phyloP scores from a whole-genome alignment of 2,329 filamentous ascomycete species.

The Xylariaceae sp. region DNA sequence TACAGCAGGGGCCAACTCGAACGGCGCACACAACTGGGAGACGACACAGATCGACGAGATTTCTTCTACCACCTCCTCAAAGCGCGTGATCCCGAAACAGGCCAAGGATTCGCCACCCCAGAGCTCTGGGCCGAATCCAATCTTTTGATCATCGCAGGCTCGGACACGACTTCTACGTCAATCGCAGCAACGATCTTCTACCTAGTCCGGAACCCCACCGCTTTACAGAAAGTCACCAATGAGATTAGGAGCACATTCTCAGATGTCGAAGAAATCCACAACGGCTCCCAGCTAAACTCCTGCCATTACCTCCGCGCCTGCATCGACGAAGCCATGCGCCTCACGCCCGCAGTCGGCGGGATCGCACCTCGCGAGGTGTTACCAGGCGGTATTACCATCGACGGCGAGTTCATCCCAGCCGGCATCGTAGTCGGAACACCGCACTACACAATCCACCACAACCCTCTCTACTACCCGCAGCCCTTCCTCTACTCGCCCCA shows the following conservation, averaged over 20 bases:
- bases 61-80: slow-evolving; percentile 75
- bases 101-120: slow-evolving; percentile 60
- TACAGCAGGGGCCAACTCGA: slow-evolving; percentile 67
- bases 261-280: slow-evolving; percentile 53
- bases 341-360: slow-evolving; percentile 60
- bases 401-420: slow-evolving; percentile 52
- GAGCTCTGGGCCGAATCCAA: slow-evolving; percentile 73
- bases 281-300: slow-evolving; percentile 47
- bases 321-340: slow-evolving; percentile 64
- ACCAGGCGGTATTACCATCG: slow-evolving; percentile 51
- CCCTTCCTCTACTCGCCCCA: slow-evolving; percentile 61
- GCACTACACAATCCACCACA: slow-evolving; percentile 68
- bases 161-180: slow-evolving; percentile 70
- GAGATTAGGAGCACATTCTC: slow-evolving; percentile 54
- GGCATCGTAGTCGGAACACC: slow-evolving; percentile 64
- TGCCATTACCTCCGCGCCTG: slow-evolving; percentile 62
- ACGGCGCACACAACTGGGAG: slow-evolving; percentile 64
- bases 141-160: slow-evolving; percentile 68
- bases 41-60: slow-evolving; percentile 65
- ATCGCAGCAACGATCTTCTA: slow-evolving; percentile 63
- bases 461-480: slow-evolving; percentile 58
- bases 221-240: slow-evolving; percentile 44
- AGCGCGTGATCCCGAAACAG: slow-evolving; percentile 69
- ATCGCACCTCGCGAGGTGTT: slow-evolving; percentile 60
- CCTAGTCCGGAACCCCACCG: slow-evolving; percentile 51